These are phyloP conservation scores for Epichloe sp. DNA, from an alignment of 2,329 filamentous ascomycete genomes.

Conservation along the genomic window DNA sequence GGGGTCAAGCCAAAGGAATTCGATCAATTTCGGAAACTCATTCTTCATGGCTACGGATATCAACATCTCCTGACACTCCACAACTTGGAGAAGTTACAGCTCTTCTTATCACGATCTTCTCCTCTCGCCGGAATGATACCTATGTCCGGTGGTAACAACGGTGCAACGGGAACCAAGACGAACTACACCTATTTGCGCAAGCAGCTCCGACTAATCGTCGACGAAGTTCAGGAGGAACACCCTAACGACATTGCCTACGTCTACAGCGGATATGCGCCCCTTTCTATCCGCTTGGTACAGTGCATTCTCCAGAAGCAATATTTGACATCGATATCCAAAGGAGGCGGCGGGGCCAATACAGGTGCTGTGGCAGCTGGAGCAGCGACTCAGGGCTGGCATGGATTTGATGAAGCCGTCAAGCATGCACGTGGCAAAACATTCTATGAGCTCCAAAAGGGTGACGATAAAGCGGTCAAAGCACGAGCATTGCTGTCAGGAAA, in stretches of 20 bases:
- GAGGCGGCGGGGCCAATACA: slow-evolving; percentile 30
- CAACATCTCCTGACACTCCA: slow-evolving; percentile 86
- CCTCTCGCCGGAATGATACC: slow-evolving; percentile 72
- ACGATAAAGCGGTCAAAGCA: slow-evolving; percentile 84
- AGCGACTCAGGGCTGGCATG: slow-evolving; percentile 71
- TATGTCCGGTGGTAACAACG: slow-evolving; percentile 42
- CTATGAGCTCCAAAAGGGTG: slow-evolving; percentile 81
- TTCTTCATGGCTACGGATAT: slow-evolving; percentile 87
- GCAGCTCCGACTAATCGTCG: slow-evolving; percentile 75
- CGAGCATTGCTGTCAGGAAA: slow-evolving; percentile 72
- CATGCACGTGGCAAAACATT: slow-evolving; percentile 81
- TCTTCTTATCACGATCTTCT: slow-evolving; percentile 67
- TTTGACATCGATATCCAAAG: slow-evolving; percentile 56
- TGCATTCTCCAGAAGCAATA: slow-evolving; percentile 86
- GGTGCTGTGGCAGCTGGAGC: slow-evolving; percentile 29
- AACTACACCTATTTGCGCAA: slow-evolving; percentile 87
- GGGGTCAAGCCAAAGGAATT: slow-evolving; percentile 76
- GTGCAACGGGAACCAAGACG: slow-evolving; percentile 54
- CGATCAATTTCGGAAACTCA: slow-evolving; percentile 75
- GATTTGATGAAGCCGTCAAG: slow-evolving; percentile 85
- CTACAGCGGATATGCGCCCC: slow-evolving; percentile 90
- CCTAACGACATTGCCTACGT: slow-evolving; percentile 96
- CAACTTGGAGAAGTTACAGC: slow-evolving; percentile 75
- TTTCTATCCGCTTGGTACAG: slow-evolving; percentile 84
- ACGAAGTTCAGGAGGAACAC: slow-evolving; percentile 90